Conservation (phyloP, 192 early-diverging fungal genomes). For the Kickxella alabastrina region DNA sequence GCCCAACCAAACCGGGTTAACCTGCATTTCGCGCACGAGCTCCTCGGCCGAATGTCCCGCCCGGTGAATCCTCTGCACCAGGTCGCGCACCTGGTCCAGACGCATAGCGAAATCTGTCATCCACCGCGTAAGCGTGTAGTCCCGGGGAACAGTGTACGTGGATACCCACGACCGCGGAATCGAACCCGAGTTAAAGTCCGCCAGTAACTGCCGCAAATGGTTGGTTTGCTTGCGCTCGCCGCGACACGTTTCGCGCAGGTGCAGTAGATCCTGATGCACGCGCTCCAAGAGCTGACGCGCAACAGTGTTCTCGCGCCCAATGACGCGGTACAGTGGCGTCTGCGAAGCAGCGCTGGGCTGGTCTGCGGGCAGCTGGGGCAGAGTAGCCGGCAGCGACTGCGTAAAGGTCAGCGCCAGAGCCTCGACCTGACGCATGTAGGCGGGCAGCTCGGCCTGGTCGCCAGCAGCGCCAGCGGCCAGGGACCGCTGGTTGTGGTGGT, state of each 20-base stretch:
- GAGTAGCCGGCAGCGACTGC: slow-evolving; percentile 47
- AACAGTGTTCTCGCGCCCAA: slow-evolving; percentile 73
- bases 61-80: slow-evolving; percentile 42
- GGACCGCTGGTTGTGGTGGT: neutral
- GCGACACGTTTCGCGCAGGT: slow-evolving; percentile 62
- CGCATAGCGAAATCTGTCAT: slow-evolving; percentile 69
- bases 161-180: slow-evolving; percentile 65
- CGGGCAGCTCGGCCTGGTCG: slow-evolving; percentile 55
- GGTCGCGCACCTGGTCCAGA: slow-evolving; percentile 57
- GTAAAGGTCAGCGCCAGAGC: slow-evolving; percentile 58
- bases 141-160: slow-evolving; percentile 45
- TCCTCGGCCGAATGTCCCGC: neutral
- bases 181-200: slow-evolving; percentile 63
- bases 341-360: slow-evolving; percentile 1
- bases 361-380: slow-evolving; percentile 5
- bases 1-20: slow-evolving; percentile 71
- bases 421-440: slow-evolving; percentile 70
- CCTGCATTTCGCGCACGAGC: slow-evolving; percentile 19
- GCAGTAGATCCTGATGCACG: slow-evolving; percentile 65
- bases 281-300: slow-evolving; percentile 56
- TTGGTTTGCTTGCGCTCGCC: slow-evolving; percentile 87
- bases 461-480: slow-evolving; percentile 5
- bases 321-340: slow-evolving; percentile 77
- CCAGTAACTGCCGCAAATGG: slow-evolving; percentile 68
- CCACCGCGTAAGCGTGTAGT: slow-evolving; percentile 63